Evolutionary conservation across 768 basidiomycete species (phyloP).

Genomic region (Trametes villosa): DNA sequence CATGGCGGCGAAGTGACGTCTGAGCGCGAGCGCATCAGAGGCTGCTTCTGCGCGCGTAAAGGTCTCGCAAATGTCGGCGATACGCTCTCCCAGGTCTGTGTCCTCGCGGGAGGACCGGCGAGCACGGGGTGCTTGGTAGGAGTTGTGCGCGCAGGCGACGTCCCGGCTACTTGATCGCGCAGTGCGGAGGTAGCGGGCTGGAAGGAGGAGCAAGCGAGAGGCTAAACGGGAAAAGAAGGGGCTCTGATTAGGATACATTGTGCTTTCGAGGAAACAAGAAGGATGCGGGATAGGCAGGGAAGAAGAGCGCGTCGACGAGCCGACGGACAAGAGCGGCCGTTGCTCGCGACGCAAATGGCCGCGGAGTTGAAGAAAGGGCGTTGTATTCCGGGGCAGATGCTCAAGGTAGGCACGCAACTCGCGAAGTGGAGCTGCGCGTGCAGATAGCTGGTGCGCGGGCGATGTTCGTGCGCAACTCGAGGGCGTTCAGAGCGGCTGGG

Average conservation of each 20-base stretch:
- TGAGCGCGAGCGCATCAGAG: slow-evolving; percentile 20
- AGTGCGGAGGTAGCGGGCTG: neutral
- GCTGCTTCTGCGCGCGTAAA: slow-evolving; percentile 3
- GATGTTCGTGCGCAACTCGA: slow-evolving; percentile 1
- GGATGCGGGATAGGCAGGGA: slow-evolving; percentile 12
- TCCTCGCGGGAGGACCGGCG: slow-evolving; percentile 15
- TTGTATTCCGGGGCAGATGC: slow-evolving; percentile 2
- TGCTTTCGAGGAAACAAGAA: slow-evolving; percentile 12
- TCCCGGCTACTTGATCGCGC: slow-evolving; percentile 9
- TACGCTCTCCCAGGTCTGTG: neutral
- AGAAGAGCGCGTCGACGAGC: neutral
- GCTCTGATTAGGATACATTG: slow-evolving; percentile 19
- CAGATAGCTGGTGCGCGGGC: neutral
- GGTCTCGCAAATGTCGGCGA: slow-evolving; percentile 12
- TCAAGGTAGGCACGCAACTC: no score
- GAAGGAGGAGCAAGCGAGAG: neutral
- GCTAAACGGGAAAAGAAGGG: slow-evolving; percentile 15
- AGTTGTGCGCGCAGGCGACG: neutral
- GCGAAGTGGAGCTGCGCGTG: neutral
- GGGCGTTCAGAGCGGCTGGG: no score
- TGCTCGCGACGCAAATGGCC: neutral
- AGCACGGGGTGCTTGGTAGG: neutral
- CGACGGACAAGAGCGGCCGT: neutral
- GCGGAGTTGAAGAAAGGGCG: neutral
- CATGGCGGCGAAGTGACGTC: slow-evolving; percentile 18